Percentiles rank a stretch among this genome's conserved stretches.
phyloP scores from a whole-genome alignment of 1,139 yeast species.

The Nakaseomyces delphensis region DNA sequence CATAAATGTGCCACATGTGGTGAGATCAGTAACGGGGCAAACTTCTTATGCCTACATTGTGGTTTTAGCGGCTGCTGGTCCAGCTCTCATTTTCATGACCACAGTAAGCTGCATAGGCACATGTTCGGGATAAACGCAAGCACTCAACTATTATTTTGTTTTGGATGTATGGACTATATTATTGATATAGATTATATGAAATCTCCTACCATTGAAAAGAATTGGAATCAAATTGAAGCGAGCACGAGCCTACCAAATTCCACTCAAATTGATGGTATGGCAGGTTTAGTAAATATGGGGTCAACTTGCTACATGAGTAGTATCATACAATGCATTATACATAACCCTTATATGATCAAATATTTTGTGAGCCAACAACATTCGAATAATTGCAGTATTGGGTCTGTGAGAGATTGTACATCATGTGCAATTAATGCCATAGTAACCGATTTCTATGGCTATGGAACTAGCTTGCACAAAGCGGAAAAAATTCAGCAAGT shows the following conservation, averaged over 20 bases:
- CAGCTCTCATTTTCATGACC: slow-evolving; percentile 50
- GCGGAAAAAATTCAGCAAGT: slow-evolving; percentile 38
- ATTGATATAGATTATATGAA: slow-evolving; percentile 37
- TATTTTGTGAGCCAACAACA: slow-evolving; percentile 47
- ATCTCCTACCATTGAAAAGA: slow-evolving; percentile 18
- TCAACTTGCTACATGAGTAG: slow-evolving; percentile 96
- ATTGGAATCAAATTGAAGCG: slow-evolving; percentile 27
- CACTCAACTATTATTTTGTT: slow-evolving; percentile 62
- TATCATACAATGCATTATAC: slow-evolving; percentile 73
- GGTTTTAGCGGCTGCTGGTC: slow-evolving; percentile 70
- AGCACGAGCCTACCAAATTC: slow-evolving; percentile 44
- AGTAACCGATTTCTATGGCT: slow-evolving; percentile 44
- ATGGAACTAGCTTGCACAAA: slow-evolving; percentile 11
- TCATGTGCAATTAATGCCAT: slow-evolving; percentile 79
- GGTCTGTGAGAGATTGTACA: slow-evolving; percentile 41
- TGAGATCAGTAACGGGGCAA: slow-evolving; percentile 38
- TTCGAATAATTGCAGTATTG: slow-evolving; percentile 20
- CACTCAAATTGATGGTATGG: slow-evolving; percentile 63
- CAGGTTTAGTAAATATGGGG: slow-evolving; percentile 89
- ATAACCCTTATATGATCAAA: slow-evolving; percentile 75
- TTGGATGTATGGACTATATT: slow-evolving; percentile 65
- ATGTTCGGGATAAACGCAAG: slow-evolving; percentile 46
- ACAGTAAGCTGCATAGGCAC: slow-evolving; percentile 58
- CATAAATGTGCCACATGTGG: slow-evolving; percentile 26
- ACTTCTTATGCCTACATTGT: slow-evolving; percentile 73